Base-by-base conservation (phyloP, 1,139 yeast species). In the Magnusiomyces ingens region DNA sequence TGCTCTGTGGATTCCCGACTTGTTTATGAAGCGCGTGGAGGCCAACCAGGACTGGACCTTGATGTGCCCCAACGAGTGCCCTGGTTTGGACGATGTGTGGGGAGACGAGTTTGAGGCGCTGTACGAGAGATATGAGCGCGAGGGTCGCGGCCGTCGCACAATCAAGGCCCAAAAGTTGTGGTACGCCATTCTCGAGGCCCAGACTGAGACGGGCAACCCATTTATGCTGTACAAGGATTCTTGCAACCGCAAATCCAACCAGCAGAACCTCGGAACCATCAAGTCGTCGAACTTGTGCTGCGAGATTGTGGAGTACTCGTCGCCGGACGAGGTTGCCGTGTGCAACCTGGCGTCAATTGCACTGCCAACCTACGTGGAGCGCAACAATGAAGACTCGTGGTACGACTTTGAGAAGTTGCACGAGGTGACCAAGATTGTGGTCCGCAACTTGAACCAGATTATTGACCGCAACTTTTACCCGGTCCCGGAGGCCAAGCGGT, bases 131-230 rank as follows among this genome's bases (percentile, higher is more conserved):
- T 85, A 85, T 64, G 93, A 82, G 67, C 64, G 68, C 19, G 82
- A 82, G 68, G 81, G 81, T 41, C 75, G 79, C 60, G 86, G 83
- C 58, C 73, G 76, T 65, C 69, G 74, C 58, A 79, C 80, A 29
- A 72, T 85, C 55, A 81, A 79, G 62, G 94, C 94, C 21, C 90
- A 84, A 67, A 83, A 81, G 66, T 71, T 86, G 57, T 86, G 94
- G 94, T 77, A 79, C 59, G 80, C 87, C 43, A 84, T 86, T 57
- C 70, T 86, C 58, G 89, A 84, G 62, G 80, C 90, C 44, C 94
- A 86, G 70, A 83, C 86, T 48, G 94, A 86, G 71, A 85, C 94
- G 12, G 94, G 95, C 64, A 83, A 85, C 55, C 95, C 95, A 46
- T 85, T 82, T 71, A 83, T 86, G 81, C 72, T 86, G 51, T 86